Evolutionary conservation across 805 yeast genomes (phyloP).

Genomic region (Metschnikowia lunata): DNA sequence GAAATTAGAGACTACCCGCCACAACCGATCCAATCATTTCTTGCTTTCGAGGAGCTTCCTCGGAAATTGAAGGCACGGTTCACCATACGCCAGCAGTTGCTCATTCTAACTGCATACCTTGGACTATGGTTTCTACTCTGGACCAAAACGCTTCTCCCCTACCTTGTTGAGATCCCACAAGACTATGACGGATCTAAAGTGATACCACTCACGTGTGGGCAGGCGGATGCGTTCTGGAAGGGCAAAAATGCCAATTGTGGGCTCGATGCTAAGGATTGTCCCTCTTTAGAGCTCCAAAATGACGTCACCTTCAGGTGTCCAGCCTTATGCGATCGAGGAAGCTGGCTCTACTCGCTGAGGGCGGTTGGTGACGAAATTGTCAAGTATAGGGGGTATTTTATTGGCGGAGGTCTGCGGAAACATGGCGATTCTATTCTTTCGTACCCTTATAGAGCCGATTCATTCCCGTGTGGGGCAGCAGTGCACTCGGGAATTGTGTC

Average conservation of each 20-base stretch:
- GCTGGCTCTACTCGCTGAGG: constrained; percentile 69
- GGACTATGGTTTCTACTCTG: constrained; percentile 44
- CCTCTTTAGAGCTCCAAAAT: constrained; percentile 34
- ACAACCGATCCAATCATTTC: constrained; percentile 21
- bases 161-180: constrained; percentile 40
- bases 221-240: constrained; percentile 53
- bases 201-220: constrained; percentile 46
- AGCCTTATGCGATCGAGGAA: constrained; percentile 75
- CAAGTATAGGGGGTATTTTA: constrained; percentile 65
- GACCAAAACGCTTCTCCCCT: constrained; percentile 40
- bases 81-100: constrained; percentile 23
- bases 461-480: constrained; percentile 87
- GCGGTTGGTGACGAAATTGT: constrained; percentile 68
- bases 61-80: constrained; percentile 25
- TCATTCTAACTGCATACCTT: constrained; percentile 36
- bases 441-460: constrained; percentile 78
- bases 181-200: constrained; percentile 21
- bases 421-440: constrained; percentile 30
- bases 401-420: constrained; percentile 64
- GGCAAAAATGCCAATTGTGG: constrained; percentile 82
- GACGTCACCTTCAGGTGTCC: constrained; percentile 71
- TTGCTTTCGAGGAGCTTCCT: constrained; percentile 44
- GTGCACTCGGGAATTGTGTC: constrained; percentile 79
- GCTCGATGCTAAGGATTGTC: constrained; percentile 57
- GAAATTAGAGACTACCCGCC: constrained; percentile 48